phyloP scores from a whole-genome alignment of 2,329 filamentous ascomycete genomes.

The Peltaster fructicola region DNA sequence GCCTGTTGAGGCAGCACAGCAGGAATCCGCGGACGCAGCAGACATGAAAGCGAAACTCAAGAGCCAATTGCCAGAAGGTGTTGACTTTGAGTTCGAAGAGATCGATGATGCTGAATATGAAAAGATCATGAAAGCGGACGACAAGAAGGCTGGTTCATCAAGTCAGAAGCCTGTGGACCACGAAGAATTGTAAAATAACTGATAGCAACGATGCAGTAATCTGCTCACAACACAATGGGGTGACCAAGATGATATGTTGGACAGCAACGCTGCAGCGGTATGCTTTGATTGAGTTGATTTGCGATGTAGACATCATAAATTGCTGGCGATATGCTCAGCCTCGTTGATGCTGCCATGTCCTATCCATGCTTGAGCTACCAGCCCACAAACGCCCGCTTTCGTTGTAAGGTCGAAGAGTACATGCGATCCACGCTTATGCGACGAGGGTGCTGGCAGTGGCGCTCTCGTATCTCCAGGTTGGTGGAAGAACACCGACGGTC shows the following conservation, averaged over 20 bases:
- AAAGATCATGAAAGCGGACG: conserved; percentile 12
- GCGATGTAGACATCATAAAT: no score
- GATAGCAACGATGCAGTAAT: no score
- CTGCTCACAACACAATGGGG: no score
- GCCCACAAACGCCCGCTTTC: not conserved
- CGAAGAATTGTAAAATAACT: not conserved
- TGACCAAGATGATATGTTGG: no score
- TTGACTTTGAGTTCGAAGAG: conserved; percentile 19
- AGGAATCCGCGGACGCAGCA: conserved; percentile 4
- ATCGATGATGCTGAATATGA: conserved; percentile 18
- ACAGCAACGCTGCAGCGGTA: no score
- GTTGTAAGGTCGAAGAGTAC: no score
- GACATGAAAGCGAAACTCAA: conserved; percentile 11
- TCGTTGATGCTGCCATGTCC: no score
- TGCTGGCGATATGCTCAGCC: no score
- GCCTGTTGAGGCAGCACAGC: conserved; percentile 10
- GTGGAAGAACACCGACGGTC: conserved; percentile 67
- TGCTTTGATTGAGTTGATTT: no score
- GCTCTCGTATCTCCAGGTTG: conserved; percentile 98
- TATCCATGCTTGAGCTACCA: no score
- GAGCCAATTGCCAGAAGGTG: conserved; percentile 14
- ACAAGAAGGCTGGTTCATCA: conserved; percentile 4
- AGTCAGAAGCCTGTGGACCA: not conserved
- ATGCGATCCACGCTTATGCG: conserved; percentile 45
- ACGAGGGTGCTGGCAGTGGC: conserved; percentile 90